phyloP scores from a whole-genome alignment of 2,329 filamentous ascomycete species.

The Pseudophaeomoniella oleicola region DNA sequence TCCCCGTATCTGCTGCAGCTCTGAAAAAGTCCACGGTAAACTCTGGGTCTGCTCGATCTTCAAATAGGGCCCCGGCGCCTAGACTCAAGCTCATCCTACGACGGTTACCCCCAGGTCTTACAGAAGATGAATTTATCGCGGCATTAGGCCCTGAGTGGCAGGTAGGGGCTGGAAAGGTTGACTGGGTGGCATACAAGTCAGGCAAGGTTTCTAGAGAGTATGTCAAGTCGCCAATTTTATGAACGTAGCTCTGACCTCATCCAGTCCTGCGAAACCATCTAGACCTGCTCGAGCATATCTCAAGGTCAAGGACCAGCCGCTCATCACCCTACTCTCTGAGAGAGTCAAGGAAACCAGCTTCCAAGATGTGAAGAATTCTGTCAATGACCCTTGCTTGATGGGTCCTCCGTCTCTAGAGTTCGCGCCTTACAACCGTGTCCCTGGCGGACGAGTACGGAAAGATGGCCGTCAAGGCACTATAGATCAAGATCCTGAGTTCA shows the following conservation, averaged over 20 bases:
- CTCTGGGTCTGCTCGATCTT: conserved; percentile 12
- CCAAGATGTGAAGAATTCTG: conserved; percentile 68
- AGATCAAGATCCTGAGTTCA: conserved; percentile 91
- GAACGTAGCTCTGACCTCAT: conserved; percentile 7
- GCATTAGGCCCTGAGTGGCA: conserved; percentile 71
- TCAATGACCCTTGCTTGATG: conserved; percentile 55
- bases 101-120: conserved; percentile 73
- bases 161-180: conserved; percentile 62
- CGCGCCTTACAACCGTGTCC: conserved; percentile 69
- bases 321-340: conserved; percentile 54
- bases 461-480: conserved; percentile 88
- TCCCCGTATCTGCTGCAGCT: conserved; percentile 34
- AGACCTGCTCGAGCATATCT: conserved; percentile 68
- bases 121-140: conserved; percentile 58
- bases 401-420: conserved; percentile 71
- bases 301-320: conserved; percentile 57
- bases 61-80: conserved; percentile 36
- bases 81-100: conserved; percentile 77
- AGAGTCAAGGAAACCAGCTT: conserved; percentile 55
- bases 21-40: conserved; percentile 28
- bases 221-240: conserved; percentile 15
- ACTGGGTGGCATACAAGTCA: conserved; percentile 61
- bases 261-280: conserved; percentile 70
- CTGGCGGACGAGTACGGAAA: conserved; percentile 56
- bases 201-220: conserved; percentile 79